Evolutionary conservation across 352 stramenopile species (phyloP), one percentile per base, ranked within the genome.

Genomic region (Phytophthora sp.): DNA sequence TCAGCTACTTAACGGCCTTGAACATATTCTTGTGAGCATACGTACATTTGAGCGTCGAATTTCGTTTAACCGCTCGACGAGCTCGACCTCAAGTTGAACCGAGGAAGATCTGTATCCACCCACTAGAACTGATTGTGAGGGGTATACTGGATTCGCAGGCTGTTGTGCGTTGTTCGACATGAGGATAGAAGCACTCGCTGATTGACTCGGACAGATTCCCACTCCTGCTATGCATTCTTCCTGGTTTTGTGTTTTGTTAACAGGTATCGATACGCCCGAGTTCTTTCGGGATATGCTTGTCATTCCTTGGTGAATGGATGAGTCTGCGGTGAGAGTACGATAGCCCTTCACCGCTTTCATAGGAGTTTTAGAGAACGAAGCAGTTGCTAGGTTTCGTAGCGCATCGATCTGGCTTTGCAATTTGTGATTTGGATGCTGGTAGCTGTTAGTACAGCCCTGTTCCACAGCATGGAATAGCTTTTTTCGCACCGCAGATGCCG

Each of bases 31-130:
- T 39, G 15, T 17, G n/a, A 44, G 18, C 20, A 32, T 35, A 42
- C 62, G 15, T 52, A 89, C 82, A 38, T 87, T 87, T 41, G 76
- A 87, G 10, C 77, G 68, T 11, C 88, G 81, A 42, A 92, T 87
- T 32, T 88, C 81, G 45, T 88, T 83, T 20, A 92, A 56, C 0
- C 78, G 73, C 46, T 89, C 78, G 6, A 76, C 72, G 20, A 92
- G 57, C 44, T 91, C 79, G 17, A 89, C 69, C 60, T 92, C 84
- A 1, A 92, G 69, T 27, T 86, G 70, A 11, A 86, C 67, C 1
- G 63, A 74, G 11, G 37, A 73, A 8, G 78, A 79, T 44, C 80
- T 87, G 72, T 75, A 89, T 15, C 74, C 70, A 15, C 70, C 62
- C 26, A 77, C 53, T 3, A 76, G 35, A 45, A 70, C 43, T 28